Evolutionary conservation across 129 eudicot genomes (phyloP).

Genomic region (Dittrichia graveolens): DNA sequence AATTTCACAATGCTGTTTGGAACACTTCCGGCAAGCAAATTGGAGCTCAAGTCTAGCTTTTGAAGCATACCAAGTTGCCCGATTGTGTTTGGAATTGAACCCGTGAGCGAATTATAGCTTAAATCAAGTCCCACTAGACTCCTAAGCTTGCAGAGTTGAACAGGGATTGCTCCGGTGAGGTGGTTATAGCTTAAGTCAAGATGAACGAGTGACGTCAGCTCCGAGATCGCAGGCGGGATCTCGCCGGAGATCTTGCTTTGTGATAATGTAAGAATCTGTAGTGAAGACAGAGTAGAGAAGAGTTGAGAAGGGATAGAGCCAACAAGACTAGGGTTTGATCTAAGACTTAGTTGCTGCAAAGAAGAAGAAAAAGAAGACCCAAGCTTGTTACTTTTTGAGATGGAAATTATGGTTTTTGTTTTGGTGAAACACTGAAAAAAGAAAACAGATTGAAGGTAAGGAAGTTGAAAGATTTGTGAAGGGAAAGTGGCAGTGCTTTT

Average conservation of each 20-base stretch:
- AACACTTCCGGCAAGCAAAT: constrained; percentile 51
- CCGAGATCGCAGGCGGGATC: constrained; percentile 49
- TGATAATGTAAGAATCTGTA: constrained; percentile 73
- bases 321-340: constrained; percentile 62
- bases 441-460: constrained; percentile 65
- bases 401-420: constrained; percentile 44
- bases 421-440: constrained; percentile 60
- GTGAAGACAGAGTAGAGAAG: constrained; percentile 50
- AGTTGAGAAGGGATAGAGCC: constrained; percentile 68
- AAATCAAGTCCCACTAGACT: constrained; percentile 69
- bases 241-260: constrained; percentile 63
- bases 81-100: constrained; percentile 47
- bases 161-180: constrained; percentile 58
- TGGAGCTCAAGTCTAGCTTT: constrained; percentile 82
- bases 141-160: constrained; percentile 41
- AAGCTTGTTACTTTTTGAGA: constrained; percentile 20
- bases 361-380: constrained; percentile 17
- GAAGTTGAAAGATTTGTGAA: constrained; percentile 62
- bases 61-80: constrained; percentile 69
- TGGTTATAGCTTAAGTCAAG: constrained; percentile 78
- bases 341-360: constrained; percentile 68
- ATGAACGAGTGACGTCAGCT: constrained; percentile 50
- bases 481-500: constrained; percentile 62
- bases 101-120: constrained; percentile 70
- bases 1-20: constrained; percentile 49